These are phyloP conservation scores for Aspergillus ochraceoroseus DNA, from an alignment of 2,329 filamentous ascomycete species.

Conservation along the genomic window DNA sequence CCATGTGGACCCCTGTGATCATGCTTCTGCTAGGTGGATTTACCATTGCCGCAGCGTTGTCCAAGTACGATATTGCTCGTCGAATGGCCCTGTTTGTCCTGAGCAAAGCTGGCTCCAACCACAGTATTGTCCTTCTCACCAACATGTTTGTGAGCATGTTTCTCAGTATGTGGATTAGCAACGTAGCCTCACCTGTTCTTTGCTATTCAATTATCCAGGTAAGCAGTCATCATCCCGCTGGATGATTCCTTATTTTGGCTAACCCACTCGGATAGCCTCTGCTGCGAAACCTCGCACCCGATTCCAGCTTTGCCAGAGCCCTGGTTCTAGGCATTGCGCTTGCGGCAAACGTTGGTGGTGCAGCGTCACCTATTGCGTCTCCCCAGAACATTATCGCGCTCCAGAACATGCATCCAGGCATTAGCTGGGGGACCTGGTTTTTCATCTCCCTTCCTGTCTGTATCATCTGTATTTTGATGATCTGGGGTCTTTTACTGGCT, in stretches of 20 bases:
- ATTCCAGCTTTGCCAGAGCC: constrained; percentile 90
- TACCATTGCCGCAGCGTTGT: constrained; percentile 87
- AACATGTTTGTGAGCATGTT: constrained; percentile 99
- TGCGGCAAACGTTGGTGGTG: constrained; percentile 91
- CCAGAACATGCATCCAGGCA: constrained; percentile 87
- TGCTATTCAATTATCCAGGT: constrained; percentile 98
- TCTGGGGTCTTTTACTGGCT: constrained; percentile 80
- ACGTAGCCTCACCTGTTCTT: constrained; percentile 91
- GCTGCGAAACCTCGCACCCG: constrained; percentile 82
- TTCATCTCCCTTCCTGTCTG: constrained; percentile 92
- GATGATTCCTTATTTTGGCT: constrained; percentile 4
- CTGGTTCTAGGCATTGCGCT: constrained; percentile 93
- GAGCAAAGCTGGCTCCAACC: constrained; percentile 90
- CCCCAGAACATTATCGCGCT: constrained; percentile 96
- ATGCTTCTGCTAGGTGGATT: constrained; percentile 97
- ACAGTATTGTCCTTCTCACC: constrained; percentile 82
- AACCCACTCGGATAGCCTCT: constrained; percentile 61
- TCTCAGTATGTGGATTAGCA: constrained; percentile 98
- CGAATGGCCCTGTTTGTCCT: constrained; percentile 93
- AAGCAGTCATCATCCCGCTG: no score
- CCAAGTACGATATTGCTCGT: constrained; percentile 97
- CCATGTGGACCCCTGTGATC: constrained; percentile 99
- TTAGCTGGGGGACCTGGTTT: constrained; percentile 95
- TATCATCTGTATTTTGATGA: constrained; percentile 76
- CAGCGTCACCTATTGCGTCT: constrained; percentile 92